Conservation (phyloP, 371 early-diverging fungal species). For the Massospora cicadina region DNA sequence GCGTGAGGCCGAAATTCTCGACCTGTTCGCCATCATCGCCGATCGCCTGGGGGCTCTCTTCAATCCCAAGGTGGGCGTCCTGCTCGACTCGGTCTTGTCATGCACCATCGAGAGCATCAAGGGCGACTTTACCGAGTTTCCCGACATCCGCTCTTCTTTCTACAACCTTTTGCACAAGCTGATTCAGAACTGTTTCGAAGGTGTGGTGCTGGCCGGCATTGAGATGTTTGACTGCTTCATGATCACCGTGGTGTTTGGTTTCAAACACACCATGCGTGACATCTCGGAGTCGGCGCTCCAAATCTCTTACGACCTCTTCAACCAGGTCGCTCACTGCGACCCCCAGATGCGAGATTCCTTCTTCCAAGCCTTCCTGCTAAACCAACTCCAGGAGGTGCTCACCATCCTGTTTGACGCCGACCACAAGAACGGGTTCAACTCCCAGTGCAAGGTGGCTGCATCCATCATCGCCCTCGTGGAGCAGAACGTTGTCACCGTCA, state of each 20-base stretch:
- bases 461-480: constrained; percentile 76
- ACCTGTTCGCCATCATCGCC: constrained; percentile 73
- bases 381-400: constrained; percentile 83
- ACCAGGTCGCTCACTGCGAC: constrained; percentile 53
- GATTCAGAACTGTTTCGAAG: constrained; percentile 74
- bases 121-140: constrained; percentile 91
- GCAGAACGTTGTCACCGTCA: constrained; percentile 56
- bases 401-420: constrained; percentile 90
- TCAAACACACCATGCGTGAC: constrained; percentile 96
- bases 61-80: constrained; percentile 47
- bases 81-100: constrained; percentile 85
- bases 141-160: constrained; percentile 89
- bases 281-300: constrained; percentile 81
- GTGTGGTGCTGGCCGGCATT: constrained; percentile 52
- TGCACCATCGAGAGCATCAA: constrained; percentile 95
- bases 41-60: constrained; percentile 43
- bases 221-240: neutral
- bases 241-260: constrained; percentile 15
- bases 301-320: constrained; percentile 71
- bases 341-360: constrained; percentile 65
- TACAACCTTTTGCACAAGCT: constrained; percentile 78
- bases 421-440: constrained; percentile 95
- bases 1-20: constrained; percentile 86
- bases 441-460: constrained; percentile 73
- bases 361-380: constrained; percentile 74